These are phyloP conservation scores for Austropuccinia psidii DNA, from an alignment of 1,284 basidiomycete genomes.

Conservation along the genomic window DNA sequence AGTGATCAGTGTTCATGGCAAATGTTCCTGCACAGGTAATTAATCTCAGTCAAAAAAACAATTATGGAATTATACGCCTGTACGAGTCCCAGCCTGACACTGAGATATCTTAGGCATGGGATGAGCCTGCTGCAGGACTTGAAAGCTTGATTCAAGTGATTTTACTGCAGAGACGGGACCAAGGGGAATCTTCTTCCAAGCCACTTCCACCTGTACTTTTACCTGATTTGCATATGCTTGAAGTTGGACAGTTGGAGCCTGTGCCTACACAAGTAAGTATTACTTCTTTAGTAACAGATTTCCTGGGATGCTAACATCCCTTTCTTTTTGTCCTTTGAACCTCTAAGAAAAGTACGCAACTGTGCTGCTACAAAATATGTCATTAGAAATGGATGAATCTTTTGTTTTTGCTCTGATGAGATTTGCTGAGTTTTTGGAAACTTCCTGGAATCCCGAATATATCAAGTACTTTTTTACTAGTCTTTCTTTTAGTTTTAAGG, in stretches of 20 bases:
- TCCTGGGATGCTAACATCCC: neutral
- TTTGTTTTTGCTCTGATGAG: constrained; percentile 88
- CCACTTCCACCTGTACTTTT: constrained; percentile 7
- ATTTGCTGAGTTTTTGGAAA: constrained; percentile 81
- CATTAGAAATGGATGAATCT: constrained; percentile 94
- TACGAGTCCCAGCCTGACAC: constrained; percentile 29
- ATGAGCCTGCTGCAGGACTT: constrained; percentile 33
- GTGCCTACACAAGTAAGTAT: constrained; percentile 61
- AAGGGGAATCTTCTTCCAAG: constrained; percentile 51
- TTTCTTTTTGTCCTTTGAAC: constrained; percentile 55
- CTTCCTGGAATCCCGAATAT: constrained; percentile 69
- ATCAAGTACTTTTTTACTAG: constrained; percentile 16
- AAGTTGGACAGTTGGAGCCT: constrained; percentile 86
- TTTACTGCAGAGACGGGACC: constrained; percentile 1
- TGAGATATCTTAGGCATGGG: constrained; percentile 33
- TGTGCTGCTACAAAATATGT: constrained; percentile 85
- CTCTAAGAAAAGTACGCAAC: constrained; percentile 98
- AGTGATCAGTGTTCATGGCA: no score
- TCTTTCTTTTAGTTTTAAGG: neutral
- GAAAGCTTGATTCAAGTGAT: constrained; percentile 33
- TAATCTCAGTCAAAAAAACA: constrained; percentile 5
- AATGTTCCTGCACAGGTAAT: no score
- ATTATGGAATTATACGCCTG: neutral
- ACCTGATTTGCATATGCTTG: constrained; percentile 80
- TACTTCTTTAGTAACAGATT: neutral